These are phyloP conservation scores for Amoeboaphelidium protococcarum DNA, from an alignment of 371 early-diverging fungal genomes.

Conservation along the genomic window DNA sequence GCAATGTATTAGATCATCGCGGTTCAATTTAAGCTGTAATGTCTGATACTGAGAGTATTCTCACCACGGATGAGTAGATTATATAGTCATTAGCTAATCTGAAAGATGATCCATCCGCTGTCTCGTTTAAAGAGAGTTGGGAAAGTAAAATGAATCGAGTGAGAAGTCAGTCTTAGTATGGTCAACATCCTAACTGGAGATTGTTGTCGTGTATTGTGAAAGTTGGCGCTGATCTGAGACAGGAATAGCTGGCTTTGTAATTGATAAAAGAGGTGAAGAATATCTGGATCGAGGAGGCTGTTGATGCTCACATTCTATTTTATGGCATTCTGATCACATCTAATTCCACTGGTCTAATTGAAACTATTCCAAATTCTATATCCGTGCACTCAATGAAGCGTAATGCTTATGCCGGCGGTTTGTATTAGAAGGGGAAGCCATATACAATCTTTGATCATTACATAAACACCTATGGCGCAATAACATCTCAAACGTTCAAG, in stretches of 20 bases:
- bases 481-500: constrained; percentile 29
- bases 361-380: constrained; percentile 74
- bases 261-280: constrained; percentile 73
- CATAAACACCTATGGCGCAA: constrained; percentile 42
- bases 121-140: constrained; percentile 78
- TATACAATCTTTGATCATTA: constrained; percentile 74
- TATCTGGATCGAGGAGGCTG: constrained; percentile 66
- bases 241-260: constrained; percentile 92
- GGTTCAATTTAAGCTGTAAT: too few species aligned
- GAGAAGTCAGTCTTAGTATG: constrained; percentile 51
- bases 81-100: too few species aligned
- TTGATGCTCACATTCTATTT: constrained; percentile 66
- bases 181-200: constrained; percentile 51
- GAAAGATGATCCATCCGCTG: constrained; percentile 18
- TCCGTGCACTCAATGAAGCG: constrained; percentile 95
- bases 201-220: constrained; percentile 88
- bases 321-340: constrained; percentile 69
- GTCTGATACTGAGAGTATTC: too few species aligned
- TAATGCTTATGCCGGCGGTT: constrained; percentile 46
- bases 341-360: constrained; percentile 72
- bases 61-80: too few species aligned
- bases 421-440: constrained; percentile 30
- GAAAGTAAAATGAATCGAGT: constrained; percentile 52
- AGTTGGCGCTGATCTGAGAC: constrained; percentile 81
- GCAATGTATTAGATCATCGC: too few species aligned